Evolutionary conservation across 495 filamentous ascomycete genomes (phyloP), one percentile per base, ranked within the genome.

Genomic region (Podospora sp.): DNA sequence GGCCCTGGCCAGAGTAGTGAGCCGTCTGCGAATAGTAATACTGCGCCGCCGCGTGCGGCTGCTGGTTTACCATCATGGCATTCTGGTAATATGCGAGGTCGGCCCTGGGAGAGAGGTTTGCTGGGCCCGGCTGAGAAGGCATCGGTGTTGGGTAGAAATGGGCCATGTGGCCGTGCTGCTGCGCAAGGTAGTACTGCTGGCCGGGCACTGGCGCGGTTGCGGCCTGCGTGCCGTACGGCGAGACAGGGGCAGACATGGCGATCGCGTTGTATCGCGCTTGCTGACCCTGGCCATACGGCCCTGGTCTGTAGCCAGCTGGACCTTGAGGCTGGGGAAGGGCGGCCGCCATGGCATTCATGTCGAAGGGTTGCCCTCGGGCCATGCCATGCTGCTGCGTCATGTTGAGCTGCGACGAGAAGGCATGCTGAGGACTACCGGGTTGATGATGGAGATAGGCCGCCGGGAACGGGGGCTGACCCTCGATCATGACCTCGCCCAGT

Each of bases 131-230:
- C 27, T 79, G 79, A 22, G 74, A 66, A 16, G 76, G 60, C 62
- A 80, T 51, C 11, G 79, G 77, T 5, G 73, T 40, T 51, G 71
- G 75, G 62, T 81, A 82, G 59, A 72, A 83, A 14, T 74, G 74
- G 8, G 72, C 73, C 65, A 80, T 73, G 29, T 77, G 78, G 29
- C 68, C 65, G 52, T 79, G 75, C 59, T 85, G 84, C 50, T 75
- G 84, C 57, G 76, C 67, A 20, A 80, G 46, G 63, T 82, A 84
- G 62, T 77, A 83, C 14, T 74, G 76, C 65, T 79, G 77, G 46
- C 59, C 61, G 5, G 66, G 74, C 40, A 72, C 75, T 26, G 64
- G 35, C 1, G 50, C 68, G 27, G 71, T 72, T 40, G 76, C 56
- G 2, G 26, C 46, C 27, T 77, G 79, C 7, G 71, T 69, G 25